Evolutionary conservation across 1,284 basidiomycete species (phyloP).

Genomic region (Apiotrichum akiyoshidainum): DNA sequence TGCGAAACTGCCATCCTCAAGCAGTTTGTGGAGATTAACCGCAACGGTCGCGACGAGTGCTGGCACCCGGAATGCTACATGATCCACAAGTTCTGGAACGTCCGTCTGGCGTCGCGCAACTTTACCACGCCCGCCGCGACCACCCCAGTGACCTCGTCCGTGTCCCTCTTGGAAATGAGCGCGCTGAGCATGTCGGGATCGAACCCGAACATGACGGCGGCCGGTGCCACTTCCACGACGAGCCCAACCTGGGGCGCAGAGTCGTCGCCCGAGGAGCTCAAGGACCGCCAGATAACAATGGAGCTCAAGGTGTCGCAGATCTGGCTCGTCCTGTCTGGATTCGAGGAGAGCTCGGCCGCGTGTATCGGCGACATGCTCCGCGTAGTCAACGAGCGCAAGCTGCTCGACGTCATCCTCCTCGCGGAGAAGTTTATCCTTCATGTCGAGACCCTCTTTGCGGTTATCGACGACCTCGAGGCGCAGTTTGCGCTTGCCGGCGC

Average conservation of each 20-base stretch:
- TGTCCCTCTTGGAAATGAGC: conserved; percentile 46
- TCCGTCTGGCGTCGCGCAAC: conserved; percentile 80
- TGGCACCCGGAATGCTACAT: conserved; percentile 99
- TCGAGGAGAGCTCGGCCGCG: conserved; percentile 97
- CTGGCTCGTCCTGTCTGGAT: conserved; percentile 97
- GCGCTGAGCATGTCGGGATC: conserved; percentile 8
- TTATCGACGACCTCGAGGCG: conserved; percentile 92
- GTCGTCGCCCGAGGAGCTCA: conserved; percentile 78
- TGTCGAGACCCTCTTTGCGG: conserved; percentile 95
- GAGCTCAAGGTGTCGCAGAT: conserved; percentile 97
- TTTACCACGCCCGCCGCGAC: conserved; percentile 53
- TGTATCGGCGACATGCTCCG: conserved; percentile 99
- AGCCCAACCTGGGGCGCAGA: conserved; percentile 42
- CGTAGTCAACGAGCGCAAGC: conserved; percentile 93
- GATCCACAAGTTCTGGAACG: conserved; percentile 99
- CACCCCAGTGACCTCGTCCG: conserved; percentile 53
- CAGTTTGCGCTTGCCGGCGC: conserved; percentile 76
- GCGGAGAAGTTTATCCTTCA: conserved; percentile 98
- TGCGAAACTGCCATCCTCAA: conserved; percentile 98
- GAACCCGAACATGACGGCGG: not conserved
- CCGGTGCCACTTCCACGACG: conserved; percentile 31
- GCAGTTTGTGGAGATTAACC: conserved; percentile 99
- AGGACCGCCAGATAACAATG: conserved; percentile 89
- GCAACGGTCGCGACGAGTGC: conserved; percentile 96
- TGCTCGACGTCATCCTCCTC: conserved; percentile 94